Conservation (phyloP, 2,329 filamentous ascomycete genomes). For the Aspergillus vadensis region DNA sequence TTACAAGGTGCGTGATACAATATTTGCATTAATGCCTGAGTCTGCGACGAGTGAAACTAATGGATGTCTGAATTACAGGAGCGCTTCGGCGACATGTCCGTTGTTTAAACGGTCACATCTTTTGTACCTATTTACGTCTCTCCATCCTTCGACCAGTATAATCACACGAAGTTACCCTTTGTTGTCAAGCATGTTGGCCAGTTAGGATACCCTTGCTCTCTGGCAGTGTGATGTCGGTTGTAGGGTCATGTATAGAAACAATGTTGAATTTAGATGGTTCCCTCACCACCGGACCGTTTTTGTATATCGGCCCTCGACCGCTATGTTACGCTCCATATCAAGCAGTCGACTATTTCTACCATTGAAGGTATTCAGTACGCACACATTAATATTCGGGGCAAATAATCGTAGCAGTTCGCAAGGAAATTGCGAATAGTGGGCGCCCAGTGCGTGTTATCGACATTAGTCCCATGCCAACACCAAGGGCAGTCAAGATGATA, state of each 20-base stretch:
- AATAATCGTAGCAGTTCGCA: background rate
- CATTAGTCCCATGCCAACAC: too few species aligned
- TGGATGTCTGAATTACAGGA: slow-evolving; percentile 62
- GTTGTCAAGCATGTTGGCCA: slow-evolving; percentile 28
- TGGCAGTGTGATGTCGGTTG: slow-evolving; percentile 35
- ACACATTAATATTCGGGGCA: background rate
- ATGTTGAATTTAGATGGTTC: slow-evolving; percentile 38
- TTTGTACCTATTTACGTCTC: slow-evolving; percentile 30
- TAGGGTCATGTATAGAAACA: slow-evolving; percentile 46
- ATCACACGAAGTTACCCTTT: slow-evolving; percentile 34
- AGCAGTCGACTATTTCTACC: background rate
- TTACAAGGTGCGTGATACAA: slow-evolving; percentile 79
- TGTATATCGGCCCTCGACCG: background rate
- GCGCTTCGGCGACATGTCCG: slow-evolving; percentile 96
- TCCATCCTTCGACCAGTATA: slow-evolving; percentile 33
- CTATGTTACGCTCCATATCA: background rate
- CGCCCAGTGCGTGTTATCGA: too few species aligned
- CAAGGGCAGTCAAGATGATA: too few species aligned
- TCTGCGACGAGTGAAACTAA: slow-evolving; percentile 10
- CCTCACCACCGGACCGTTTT: background rate
- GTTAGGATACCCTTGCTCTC: slow-evolving; percentile 24
- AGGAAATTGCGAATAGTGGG: background rate
- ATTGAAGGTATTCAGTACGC: background rate
- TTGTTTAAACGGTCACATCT: slow-evolving; percentile 67
- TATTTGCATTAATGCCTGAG: background rate